Percentiles rank a stretch among this genome's conserved stretches.
Evolutionary conservation across 768 basidiomycete genomes (phyloP).

Genomic region (Tylopilus plumbeoviolaceoides): DNA sequence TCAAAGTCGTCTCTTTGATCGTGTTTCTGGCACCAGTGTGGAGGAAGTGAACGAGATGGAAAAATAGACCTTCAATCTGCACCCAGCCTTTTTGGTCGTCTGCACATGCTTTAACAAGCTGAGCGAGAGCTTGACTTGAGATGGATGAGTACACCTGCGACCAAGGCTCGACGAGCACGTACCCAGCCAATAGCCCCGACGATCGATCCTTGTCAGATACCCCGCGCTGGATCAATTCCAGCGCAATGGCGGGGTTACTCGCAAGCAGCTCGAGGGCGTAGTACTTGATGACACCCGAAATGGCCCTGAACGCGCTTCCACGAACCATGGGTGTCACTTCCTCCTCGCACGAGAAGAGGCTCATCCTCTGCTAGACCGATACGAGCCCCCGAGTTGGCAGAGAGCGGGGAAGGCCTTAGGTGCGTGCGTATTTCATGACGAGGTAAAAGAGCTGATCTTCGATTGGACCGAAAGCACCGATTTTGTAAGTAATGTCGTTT

Average conservation of each 20-base stretch:
- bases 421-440: too few species aligned
- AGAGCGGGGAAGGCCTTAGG: too few species aligned
- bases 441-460: too few species aligned
- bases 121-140: conserved; percentile 41
- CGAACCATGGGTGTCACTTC: conserved; percentile 39
- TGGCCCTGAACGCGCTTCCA: conserved; percentile 37
- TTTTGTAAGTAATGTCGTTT: too few species aligned
- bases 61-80: conserved; percentile 40
- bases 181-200: conserved; percentile 70
- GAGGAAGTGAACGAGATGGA: conserved; percentile 45
- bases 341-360: too few species aligned
- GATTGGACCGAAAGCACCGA: too few species aligned
- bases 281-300: conserved; percentile 42
- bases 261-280: conserved; percentile 30
- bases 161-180: conserved; percentile 17
- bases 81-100: conserved; percentile 31
- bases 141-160: conserved; percentile 10
- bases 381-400: too few species aligned
- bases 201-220: conserved; percentile 52
- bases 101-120: conserved; percentile 43
- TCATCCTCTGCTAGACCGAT: too few species aligned
- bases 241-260: conserved; percentile 29
- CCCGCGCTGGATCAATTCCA: conserved; percentile 46
- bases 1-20: conserved; percentile 59
- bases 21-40: conserved; percentile 39